Evolutionary conservation across 495 filamentous ascomycete species (phyloP), one percentile per base, ranked within the genome.

Genomic region (Tuber magnatum): DNA sequence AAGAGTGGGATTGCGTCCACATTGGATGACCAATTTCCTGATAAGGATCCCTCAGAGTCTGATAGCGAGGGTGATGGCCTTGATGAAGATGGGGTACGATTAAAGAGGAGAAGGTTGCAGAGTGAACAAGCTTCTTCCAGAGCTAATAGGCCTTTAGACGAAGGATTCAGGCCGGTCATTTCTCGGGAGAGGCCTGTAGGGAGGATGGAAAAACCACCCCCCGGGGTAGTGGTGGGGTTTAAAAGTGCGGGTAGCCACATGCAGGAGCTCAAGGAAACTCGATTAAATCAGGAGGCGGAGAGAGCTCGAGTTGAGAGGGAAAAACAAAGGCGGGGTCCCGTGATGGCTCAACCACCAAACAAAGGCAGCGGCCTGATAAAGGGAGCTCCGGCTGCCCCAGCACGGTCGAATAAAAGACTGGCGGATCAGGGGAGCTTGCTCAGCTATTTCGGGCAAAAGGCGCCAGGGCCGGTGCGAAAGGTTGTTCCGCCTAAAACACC

Each of bases 11-110:
- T 90, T 8, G 79, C 83, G 51, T 88, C 87, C 43, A 77, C 85
- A 10, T 85, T 89, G 71, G 92, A 93, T 79, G 87, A 92, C 75
- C 83, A 86, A 41, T 93, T 89, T 86, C 89, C 91, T 5, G 78
- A 88, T 2, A 87, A 87, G 69, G 90, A 90, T 40, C 86, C 87
- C 24, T 48, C 18, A 22, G 75, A 76, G 69, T 86, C 88, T 73
- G 81, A 84, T 35, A 73, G 39, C n/a, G 73, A 68, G 43, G 42
- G 48, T 42, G 70, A 75, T n/a, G 69, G 39, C 4, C 28, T n/a
- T 72, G n/a, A 16, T 24, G 73, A 43, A 39, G 28, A 8, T 76
- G 82, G 22, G 85, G 87, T 73, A 81, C 84, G 71, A 10, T 84
- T 77, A 75, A 83, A 70, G 18, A 78, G 79, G 46, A 80, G 77